Percentiles rank a stretch among this genome's conserved stretches.
phyloP scores from a whole-genome alignment of 768 basidiomycete genomes.

The Rhizopogon vulgaris region DNA sequence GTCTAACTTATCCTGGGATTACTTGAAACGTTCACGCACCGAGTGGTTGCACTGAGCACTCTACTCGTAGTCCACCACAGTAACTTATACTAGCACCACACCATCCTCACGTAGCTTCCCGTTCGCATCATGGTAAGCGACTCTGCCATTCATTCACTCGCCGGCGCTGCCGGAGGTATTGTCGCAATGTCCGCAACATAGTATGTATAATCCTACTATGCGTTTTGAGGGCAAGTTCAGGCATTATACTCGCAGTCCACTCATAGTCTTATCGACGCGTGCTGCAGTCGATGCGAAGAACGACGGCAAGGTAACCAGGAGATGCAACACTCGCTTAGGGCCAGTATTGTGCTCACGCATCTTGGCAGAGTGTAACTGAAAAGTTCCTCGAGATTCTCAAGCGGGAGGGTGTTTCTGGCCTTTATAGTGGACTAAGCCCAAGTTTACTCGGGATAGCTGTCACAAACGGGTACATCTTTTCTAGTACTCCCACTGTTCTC shows the following conservation, averaged over 20 bases:
- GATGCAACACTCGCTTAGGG: background rate
- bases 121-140: constrained; percentile 50
- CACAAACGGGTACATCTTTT: constrained; percentile 70
- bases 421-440: constrained; percentile 85
- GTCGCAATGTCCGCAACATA: constrained; percentile 87
- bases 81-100: too few species aligned
- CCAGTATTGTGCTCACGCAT: constrained; percentile 3
- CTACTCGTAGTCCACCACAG: too few species aligned
- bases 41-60: too few species aligned
- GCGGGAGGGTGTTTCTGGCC: constrained; percentile 75
- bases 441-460: constrained; percentile 87
- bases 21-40: too few species aligned
- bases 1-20: too few species aligned
- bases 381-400: constrained; percentile 71
- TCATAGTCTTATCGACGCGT: constrained; percentile 88
- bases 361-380: constrained; percentile 52
- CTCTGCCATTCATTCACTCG: constrained; percentile 78
- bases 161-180: constrained; percentile 89
- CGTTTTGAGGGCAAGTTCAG: background rate
- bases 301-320: constrained; percentile 54
- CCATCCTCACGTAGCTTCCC: background rate
- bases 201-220: constrained; percentile 35
- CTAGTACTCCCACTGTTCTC: background rate
- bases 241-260: constrained; percentile 48
- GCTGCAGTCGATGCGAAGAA: constrained; percentile 87